A percentile compares a stretch with the other conserved stretches of the same genome.
These are phyloP conservation scores for Claviceps digitariae DNA, from an alignment of 2,329 filamentous ascomycete genomes.

Conservation along the genomic window DNA sequence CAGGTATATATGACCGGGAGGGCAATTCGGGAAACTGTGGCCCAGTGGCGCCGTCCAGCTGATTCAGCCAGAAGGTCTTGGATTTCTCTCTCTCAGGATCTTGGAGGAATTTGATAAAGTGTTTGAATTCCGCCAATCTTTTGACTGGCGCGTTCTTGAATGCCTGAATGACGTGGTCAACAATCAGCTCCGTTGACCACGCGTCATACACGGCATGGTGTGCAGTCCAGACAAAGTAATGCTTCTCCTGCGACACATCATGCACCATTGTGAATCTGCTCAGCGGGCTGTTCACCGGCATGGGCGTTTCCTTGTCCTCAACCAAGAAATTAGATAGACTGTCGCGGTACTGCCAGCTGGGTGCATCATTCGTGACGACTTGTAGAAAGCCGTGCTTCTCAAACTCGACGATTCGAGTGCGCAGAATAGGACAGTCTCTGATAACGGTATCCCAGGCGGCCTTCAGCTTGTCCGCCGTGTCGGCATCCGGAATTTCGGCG, in stretches of 20 bases:
- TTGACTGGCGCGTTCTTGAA: constrained; percentile 5
- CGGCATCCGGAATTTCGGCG: constrained; percentile 3
- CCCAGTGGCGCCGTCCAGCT: constrained; percentile 16
- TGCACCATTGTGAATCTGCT: constrained; percentile 7
- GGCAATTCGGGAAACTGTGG: constrained; percentile 6
- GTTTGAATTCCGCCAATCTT: constrained; percentile 14
- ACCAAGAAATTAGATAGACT: background rate
- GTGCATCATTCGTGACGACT: constrained; percentile 2
- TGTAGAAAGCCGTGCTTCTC: constrained; percentile 8
- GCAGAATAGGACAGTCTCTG: constrained; percentile 6
- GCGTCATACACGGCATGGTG: constrained; percentile 37
- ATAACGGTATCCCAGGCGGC: constrained; percentile 9
- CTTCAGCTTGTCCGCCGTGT: constrained; percentile 5
- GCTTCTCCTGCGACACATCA: background rate
- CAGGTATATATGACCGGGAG: constrained; percentile 3
- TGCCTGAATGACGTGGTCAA: constrained; percentile 6
- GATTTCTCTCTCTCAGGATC: constrained; percentile 13
- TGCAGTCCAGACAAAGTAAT: constrained; percentile 9
- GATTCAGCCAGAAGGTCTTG: constrained; percentile 27
- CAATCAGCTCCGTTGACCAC: constrained; percentile 30
- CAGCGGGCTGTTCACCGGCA: constrained; percentile 10
- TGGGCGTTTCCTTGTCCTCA: constrained; percentile 1
- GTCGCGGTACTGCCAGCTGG: background rate
- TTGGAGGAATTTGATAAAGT: constrained; percentile 29
- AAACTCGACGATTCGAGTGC: constrained; percentile 8